Evolutionary conservation across 345 rosid genomes (phyloP).

Genomic region (Eucalyptus virginea): DNA sequence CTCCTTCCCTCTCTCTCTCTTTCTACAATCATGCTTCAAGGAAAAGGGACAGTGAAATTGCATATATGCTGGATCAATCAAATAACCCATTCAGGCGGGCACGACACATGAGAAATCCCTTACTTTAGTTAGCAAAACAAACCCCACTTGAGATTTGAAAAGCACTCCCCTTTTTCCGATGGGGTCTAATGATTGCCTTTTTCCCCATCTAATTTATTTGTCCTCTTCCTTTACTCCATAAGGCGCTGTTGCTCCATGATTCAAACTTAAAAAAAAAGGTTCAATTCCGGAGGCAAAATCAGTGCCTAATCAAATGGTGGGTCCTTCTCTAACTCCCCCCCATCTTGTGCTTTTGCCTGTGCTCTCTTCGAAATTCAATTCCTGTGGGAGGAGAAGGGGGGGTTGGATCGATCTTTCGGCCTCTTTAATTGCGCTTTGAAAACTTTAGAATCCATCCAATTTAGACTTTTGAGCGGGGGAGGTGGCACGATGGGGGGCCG

Average conservation of each 20-base stretch:
- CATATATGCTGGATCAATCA: background rate
- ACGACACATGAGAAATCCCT: background rate
- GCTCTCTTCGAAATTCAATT: background rate
- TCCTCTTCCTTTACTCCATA: background rate
- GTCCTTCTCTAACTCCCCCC: background rate
- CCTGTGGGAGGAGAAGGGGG: background rate
- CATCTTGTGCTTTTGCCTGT: background rate
- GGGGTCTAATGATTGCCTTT: background rate
- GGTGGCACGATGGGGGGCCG: background rate
- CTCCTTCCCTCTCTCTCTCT: background rate
- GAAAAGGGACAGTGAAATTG: background rate
- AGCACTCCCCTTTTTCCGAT: background rate
- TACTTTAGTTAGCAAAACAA: background rate
- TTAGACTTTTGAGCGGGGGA: conserved; percentile 13
- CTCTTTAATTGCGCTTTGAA: background rate
- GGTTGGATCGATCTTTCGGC: background rate
- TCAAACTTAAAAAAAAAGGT: background rate
- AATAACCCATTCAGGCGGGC: background rate
- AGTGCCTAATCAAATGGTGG: conserved; percentile 2
- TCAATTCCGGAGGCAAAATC: background rate
- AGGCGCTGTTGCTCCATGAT: background rate
- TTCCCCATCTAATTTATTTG: background rate
- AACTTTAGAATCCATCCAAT: conserved; percentile 1
- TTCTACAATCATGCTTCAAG: background rate
- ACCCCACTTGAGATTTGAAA: background rate